Percentiles rank a stretch among this genome's conserved stretches.
Conservation (phyloP, 2,329 filamentous ascomycete genomes). For the Huntiella bhutanensis region DNA sequence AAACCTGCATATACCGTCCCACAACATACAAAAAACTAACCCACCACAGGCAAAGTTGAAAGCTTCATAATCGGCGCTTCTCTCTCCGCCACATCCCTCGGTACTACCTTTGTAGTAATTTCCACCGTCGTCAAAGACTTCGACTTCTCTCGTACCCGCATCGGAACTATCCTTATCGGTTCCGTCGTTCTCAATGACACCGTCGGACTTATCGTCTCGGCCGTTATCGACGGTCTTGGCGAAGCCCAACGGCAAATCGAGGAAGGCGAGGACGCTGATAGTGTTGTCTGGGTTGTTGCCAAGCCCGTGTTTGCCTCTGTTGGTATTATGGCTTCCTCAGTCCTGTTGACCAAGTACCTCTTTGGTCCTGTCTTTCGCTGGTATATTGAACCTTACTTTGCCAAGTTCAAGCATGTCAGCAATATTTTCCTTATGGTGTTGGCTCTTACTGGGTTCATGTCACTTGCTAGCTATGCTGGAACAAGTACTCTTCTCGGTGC, state of each 20-base stretch:
- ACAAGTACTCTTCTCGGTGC: conserved; percentile 22
- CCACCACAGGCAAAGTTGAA: conserved; percentile 12
- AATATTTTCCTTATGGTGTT: conserved; percentile 18
- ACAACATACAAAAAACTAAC: conserved; percentile 1
- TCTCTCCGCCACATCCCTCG: conserved; percentile 18
- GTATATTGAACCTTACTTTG: conserved; percentile 19
- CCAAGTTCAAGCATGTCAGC: conserved; percentile 16
- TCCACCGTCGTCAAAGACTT: conserved; percentile 16
- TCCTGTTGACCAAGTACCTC: conserved; percentile 20
- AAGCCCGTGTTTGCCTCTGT: conserved; percentile 21
- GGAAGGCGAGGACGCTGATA: conserved; percentile 11
- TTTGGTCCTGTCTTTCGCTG: conserved; percentile 20
- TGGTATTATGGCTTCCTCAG: conserved; percentile 19
- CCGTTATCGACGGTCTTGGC: conserved; percentile 15
- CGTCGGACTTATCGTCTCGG: conserved; percentile 24
- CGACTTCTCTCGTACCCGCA: conserved; percentile 23
- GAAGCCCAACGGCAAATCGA: conserved; percentile 11
- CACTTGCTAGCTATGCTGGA: conserved; percentile 20
- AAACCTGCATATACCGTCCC: neutral
- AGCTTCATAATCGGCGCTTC: conserved; percentile 17
- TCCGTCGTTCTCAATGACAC: conserved; percentile 29
- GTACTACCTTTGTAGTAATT: conserved; percentile 20
- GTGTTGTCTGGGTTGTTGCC: conserved; percentile 20
- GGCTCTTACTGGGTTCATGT: conserved; percentile 15
- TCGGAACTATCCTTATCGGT: conserved; percentile 26